Evolutionary conservation across 805 yeast species (phyloP).

Genomic region (Lipomyces mesembrius): DNA sequence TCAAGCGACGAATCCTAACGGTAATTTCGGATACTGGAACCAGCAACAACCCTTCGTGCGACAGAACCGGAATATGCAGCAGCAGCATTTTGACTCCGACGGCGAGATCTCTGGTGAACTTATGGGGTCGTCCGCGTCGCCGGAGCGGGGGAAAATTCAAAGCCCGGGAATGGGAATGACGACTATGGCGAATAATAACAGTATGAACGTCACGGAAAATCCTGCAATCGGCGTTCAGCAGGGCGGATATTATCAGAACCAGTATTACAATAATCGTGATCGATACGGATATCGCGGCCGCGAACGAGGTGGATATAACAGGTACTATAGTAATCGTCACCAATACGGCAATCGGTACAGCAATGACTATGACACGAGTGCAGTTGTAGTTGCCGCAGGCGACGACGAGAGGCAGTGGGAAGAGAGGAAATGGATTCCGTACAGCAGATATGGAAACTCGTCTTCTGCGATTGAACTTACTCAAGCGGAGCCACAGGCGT

Average conservation of each 20-base stretch:
- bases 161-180: constrained; percentile 2
- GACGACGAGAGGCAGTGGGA: constrained; percentile 4
- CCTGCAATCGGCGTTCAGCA: background rate
- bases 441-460: background rate
- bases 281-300: constrained; percentile 17
- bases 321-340: background rate
- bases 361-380: constrained; percentile 1
- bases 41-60: constrained; percentile 13
- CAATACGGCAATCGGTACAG: constrained; percentile 4
- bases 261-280: background rate
- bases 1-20: constrained; percentile 6
- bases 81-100: background rate
- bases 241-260: background rate
- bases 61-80: background rate
- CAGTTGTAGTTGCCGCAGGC: background rate
- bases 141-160: background rate
- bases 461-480: constrained; percentile 11
- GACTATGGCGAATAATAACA: background rate
- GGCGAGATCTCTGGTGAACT: background rate
- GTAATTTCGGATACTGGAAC: constrained; percentile 17
- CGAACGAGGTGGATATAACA: constrained; percentile 1
- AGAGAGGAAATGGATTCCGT: background rate
- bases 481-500: constrained; percentile 1
- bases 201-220: background rate
- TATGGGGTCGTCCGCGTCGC: background rate